Percentiles rank a stretch among this genome's conserved stretches.
Conservation (phyloP, 1,139 yeast species). For the Zygosaccharomyces sapae region DNA sequence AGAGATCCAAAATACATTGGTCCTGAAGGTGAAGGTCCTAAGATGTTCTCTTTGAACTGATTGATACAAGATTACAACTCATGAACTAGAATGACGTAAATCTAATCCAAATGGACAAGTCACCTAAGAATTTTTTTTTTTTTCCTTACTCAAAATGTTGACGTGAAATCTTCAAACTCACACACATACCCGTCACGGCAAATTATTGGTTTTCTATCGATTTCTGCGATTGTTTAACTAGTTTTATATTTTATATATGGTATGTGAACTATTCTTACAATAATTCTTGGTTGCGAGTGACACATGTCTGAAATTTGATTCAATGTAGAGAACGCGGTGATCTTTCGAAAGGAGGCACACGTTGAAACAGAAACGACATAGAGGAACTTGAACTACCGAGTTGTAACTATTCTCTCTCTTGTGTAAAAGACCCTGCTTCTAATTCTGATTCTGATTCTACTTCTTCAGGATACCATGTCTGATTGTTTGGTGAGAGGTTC, state of each 20-base stretch:
- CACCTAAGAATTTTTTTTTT: no score
- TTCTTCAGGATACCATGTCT: slow-evolving; percentile 4
- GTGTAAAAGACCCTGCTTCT: not conserved
- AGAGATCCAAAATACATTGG: slow-evolving; percentile 81
- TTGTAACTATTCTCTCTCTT: no score
- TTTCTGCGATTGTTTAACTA: not conserved
- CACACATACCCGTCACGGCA: not conserved
- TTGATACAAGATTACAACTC: not conserved
- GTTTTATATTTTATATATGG: not conserved
- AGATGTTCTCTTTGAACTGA: slow-evolving; percentile 40
- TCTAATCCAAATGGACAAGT: not conserved
- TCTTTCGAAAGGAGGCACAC: not conserved
- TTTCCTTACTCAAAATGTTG: not conserved
- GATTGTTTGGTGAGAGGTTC: not conserved
- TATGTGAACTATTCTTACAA: not conserved
- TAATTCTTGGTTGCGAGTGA: not conserved
- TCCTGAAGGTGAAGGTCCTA: slow-evolving; percentile 83
- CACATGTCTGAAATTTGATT: not conserved
- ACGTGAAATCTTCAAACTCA: not conserved
- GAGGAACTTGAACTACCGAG: no score
- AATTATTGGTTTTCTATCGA: not conserved
- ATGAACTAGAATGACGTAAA: not conserved
- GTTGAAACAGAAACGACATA: no score
- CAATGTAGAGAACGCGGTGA: not conserved
- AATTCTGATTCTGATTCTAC: not conserved